Conservation (phyloP, 2,329 filamentous ascomycete genomes). For the Talaromyces pinophilus region DNA sequence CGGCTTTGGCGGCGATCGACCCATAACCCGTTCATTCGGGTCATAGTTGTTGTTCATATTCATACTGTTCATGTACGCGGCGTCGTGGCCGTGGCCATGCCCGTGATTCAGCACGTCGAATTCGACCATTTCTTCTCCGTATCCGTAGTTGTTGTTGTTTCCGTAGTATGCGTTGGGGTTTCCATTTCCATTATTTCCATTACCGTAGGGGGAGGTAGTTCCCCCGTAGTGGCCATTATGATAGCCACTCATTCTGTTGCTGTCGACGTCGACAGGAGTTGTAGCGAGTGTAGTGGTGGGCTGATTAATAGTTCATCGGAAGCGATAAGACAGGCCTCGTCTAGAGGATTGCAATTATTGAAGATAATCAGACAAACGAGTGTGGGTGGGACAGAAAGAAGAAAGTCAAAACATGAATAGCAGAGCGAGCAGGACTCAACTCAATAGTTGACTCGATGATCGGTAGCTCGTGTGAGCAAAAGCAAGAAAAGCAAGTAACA, state of each 20-base stretch:
- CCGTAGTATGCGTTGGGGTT: conserved; percentile 13
- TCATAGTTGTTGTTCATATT: conserved; percentile 26
- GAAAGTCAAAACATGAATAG: conserved; percentile 13
- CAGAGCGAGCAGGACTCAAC: conserved; percentile 6
- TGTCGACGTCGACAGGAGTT: not conserved
- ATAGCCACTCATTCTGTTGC: conserved; percentile 13
- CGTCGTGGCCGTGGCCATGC: conserved; percentile 22
- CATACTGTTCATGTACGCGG: conserved; percentile 20
- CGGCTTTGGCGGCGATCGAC: conserved; percentile 28
- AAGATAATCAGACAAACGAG: conserved; percentile 13
- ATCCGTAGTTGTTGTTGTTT: conserved; percentile 26
- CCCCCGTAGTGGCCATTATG: conserved; percentile 11
- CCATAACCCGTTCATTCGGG: conserved; percentile 17
- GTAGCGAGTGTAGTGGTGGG: conserved; percentile 10
- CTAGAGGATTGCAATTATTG: not conserved
- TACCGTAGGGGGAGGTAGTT: conserved; percentile 6
- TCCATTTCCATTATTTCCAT: conserved; percentile 12
- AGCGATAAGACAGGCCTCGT: not conserved
- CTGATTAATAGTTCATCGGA: conserved; percentile 12
- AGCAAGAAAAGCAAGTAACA: not conserved
- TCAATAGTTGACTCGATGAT: not conserved
- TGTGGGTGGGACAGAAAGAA: conserved; percentile 1
- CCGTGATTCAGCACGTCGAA: conserved; percentile 25
- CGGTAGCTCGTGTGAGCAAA: conserved; percentile 4
- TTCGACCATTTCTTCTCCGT: conserved; percentile 34